Conservation (phyloP, 192 early-diverging fungal genomes). For the Gonapodya prolifera region DNA sequence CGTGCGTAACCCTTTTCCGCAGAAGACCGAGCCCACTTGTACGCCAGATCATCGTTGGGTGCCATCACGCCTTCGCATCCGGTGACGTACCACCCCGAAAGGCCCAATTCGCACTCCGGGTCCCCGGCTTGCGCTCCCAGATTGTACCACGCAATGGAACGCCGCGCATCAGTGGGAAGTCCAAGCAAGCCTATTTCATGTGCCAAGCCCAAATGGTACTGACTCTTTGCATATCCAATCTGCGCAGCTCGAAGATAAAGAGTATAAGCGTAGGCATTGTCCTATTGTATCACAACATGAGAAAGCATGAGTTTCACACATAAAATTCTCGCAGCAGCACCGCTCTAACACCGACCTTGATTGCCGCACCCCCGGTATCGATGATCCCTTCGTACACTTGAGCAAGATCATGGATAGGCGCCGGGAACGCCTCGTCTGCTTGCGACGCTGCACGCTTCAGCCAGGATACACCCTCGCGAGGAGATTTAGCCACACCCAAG, state of each 20-base stretch:
- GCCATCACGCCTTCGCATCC: slow-evolving; percentile 60
- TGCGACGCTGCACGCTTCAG: slow-evolving; percentile 65
- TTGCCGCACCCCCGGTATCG: slow-evolving; percentile 16
- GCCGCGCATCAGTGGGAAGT: slow-evolving; percentile 45
- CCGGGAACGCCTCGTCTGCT: slow-evolving; percentile 51
- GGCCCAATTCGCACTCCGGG: slow-evolving; percentile 73
- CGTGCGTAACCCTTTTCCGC: slow-evolving; percentile 62
- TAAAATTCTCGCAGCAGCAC: no score
- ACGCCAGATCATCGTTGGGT: slow-evolving; percentile 66
- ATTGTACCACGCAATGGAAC: slow-evolving; percentile 65
- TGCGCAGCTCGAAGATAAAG: slow-evolving; percentile 60
- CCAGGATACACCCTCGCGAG: slow-evolving; percentile 70
- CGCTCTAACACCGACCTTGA: slow-evolving; percentile 10
- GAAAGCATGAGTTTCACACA: not conserved
- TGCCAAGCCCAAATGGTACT: slow-evolving; percentile 65
- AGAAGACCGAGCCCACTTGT: slow-evolving; percentile 68
- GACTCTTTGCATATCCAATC: slow-evolving; percentile 56
- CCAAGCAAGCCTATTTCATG: slow-evolving; percentile 69
- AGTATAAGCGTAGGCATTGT: slow-evolving; percentile 59
- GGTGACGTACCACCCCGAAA: slow-evolving; percentile 73
- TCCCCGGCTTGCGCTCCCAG: slow-evolving; percentile 67
- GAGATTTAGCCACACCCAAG: slow-evolving; percentile 48
- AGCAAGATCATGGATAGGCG: slow-evolving; percentile 64
- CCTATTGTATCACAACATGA: slow-evolving; percentile 52
- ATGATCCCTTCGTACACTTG: slow-evolving; percentile 51